Percentiles rank a stretch among this genome's conserved stretches.
These are phyloP conservation scores for Dactylellina drechsleri DNA, from an alignment of 2,329 filamentous ascomycete species.

Conservation along the genomic window DNA sequence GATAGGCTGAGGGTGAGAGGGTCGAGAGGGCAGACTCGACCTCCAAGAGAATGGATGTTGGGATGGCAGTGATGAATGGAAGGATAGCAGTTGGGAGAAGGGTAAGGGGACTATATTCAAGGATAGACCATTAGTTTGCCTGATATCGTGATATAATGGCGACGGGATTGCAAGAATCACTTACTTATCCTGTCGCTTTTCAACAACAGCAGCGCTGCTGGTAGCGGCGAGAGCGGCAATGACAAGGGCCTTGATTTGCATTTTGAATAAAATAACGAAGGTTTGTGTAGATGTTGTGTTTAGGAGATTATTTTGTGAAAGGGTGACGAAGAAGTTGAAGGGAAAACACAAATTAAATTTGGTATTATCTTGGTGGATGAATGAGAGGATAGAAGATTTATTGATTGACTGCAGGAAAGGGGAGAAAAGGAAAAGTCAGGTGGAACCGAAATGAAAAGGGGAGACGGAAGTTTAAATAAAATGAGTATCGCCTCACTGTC, in stretches of 20 bases:
- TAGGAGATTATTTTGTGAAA: too few species aligned
- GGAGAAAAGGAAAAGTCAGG: neutral
- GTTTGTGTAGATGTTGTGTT: too few species aligned
- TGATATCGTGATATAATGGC: neutral
- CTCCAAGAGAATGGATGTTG: constrained; percentile 31
- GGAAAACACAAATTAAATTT: too few species aligned
- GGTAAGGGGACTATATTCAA: neutral
- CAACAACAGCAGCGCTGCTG: constrained; percentile 35
- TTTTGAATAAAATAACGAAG: constrained; percentile 16
- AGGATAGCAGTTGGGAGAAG: constrained; percentile 3
- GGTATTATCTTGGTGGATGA: neutral
- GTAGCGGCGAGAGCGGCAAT: constrained; percentile 36
- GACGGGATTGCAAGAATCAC: neutral
- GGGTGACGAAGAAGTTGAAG: too few species aligned
- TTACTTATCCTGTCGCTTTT: constrained; percentile 34
- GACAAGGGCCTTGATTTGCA: constrained; percentile 51
- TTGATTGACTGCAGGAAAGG: too few species aligned
- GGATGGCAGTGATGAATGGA: constrained; percentile 19
- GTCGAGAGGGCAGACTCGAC: constrained; percentile 26
- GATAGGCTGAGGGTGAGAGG: constrained; percentile 8
- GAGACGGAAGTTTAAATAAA: constrained; percentile 8
- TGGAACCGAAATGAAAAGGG: neutral
- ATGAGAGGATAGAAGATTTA: neutral
- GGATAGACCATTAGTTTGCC: too few species aligned
- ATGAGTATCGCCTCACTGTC: too few species aligned